These are phyloP conservation scores for Cryphonectria japonica DNA, from an alignment of 2,329 filamentous ascomycete species.

Conservation along the genomic window DNA sequence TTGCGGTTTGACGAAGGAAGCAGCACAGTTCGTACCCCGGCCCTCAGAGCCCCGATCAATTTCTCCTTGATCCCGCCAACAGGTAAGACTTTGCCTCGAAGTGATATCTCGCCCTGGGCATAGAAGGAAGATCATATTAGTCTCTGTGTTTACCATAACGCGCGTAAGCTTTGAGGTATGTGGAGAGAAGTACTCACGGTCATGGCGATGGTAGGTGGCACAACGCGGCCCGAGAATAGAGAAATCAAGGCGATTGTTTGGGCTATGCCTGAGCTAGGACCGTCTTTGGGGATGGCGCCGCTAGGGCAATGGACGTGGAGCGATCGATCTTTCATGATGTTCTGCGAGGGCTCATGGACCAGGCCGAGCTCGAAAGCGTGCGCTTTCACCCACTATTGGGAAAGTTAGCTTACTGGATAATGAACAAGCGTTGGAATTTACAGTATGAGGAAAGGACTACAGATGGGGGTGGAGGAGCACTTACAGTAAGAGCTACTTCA, in stretches of 20 bases:
- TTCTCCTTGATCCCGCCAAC: conserved; percentile 99
- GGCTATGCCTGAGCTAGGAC: conserved; percentile 83
- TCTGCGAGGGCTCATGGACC: conserved; percentile 76
- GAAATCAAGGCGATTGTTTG: conserved; percentile 94
- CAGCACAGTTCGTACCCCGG: conserved; percentile 92
- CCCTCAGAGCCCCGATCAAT: conserved; percentile 88
- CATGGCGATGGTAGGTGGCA: conserved; percentile 94
- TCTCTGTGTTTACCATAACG: conserved; percentile 31
- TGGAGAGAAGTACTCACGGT: conserved; percentile 59
- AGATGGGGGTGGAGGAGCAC: background rate
- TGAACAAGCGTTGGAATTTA: background rate
- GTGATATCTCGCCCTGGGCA: conserved; percentile 68
- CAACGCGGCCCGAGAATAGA: conserved; percentile 81
- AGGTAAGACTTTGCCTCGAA: conserved; percentile 87
- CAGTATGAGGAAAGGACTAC: background rate
- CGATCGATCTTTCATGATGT: conserved; percentile 94
- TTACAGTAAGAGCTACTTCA: conserved; percentile 79
- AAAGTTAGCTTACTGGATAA: background rate
- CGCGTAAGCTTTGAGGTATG: conserved; percentile 27
- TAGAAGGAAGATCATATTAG: conserved; percentile 33
- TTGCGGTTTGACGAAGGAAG: conserved; percentile 88
- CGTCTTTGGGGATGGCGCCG: conserved; percentile 94
- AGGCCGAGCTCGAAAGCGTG: conserved; percentile 91
- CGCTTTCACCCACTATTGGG: conserved; percentile 81
- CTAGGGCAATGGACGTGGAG: conserved; percentile 96